phyloP scores from a whole-genome alignment of 75 land plant species.

The Picea glauca region DNA sequence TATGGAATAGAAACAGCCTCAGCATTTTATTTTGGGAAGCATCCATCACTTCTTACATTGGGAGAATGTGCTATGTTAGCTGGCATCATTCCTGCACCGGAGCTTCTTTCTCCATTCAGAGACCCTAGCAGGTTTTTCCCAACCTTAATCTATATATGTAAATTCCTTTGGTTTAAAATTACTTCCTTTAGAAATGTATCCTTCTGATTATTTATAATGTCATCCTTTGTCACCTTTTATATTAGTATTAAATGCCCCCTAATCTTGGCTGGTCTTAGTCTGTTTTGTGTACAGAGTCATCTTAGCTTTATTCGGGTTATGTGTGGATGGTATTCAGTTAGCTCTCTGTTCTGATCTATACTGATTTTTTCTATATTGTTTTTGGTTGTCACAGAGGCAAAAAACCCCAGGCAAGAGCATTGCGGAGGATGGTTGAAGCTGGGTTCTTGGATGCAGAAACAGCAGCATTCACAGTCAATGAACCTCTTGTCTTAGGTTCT shows the following conservation, averaged over 20 bases:
- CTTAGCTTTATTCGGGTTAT: neutral
- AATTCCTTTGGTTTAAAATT: neutral
- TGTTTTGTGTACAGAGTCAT: neutral
- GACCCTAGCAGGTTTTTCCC: conserved; percentile 52
- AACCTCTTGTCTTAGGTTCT: conserved; percentile 25
- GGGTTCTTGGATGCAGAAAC: conserved; percentile 50
- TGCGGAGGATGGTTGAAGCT: conserved; percentile 65
- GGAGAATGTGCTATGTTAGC: conserved; percentile 76
- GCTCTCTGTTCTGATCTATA: neutral
- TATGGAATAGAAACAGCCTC: conserved; percentile 73
- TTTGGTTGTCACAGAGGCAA: conserved; percentile 40
- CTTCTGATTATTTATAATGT: neutral
- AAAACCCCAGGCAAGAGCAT: conserved; percentile 51
- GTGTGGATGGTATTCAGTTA: neutral
- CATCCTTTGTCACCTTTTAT: neutral
- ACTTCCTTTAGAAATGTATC: neutral
- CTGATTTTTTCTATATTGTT: conserved; percentile 1
- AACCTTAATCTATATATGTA: neutral
- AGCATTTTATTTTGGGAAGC: conserved; percentile 70
- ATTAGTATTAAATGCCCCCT: neutral
- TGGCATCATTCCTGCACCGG: conserved; percentile 76
- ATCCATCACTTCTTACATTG: conserved; percentile 46
- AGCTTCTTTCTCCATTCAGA: conserved; percentile 56
- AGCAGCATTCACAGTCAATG: conserved; percentile 24
- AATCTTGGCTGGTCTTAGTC: neutral